Base-by-base conservation (phyloP, 2,329 filamentous ascomycete genomes). In the Leptographium radiaticola region DNA sequence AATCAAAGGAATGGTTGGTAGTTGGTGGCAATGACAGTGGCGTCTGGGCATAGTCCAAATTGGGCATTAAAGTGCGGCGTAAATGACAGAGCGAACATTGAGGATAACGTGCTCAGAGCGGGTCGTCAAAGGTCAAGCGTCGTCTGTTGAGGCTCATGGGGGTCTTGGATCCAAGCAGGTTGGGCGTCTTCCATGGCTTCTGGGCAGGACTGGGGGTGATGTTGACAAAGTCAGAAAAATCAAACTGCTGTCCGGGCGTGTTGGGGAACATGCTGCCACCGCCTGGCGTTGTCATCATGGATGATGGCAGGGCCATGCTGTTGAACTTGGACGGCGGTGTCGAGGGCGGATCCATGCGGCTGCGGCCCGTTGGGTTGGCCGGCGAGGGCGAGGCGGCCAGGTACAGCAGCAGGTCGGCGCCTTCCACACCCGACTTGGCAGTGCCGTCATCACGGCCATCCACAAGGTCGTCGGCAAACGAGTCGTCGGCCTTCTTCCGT, bases 151-250 rank as follows among this genome's bases (percentile, higher is more conserved):
- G 80, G 60, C 81, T 87, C 55, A 79, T 65, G 10, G 80, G 80
- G 45, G 79, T 82, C 62, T 74, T 75, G 18, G 70, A 65, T 2
- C 57, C 57, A 9, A 58, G 45, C 34, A 75, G 73, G 33, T 80
- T 75, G 12, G 89, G 89, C 0, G 89, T 95, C 66, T 86, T 88
- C 87, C 89, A 96, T 11, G 83, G 79, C 61, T 83, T 88, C 71
- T 96, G 93, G 31, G 89, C 93, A 20, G 93, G 93, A 64, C 89
- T 95, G 0, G 93, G 93, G 8, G 93, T 95, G 66, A 97, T 91
- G 70, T 97, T 96, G 65, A 97, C 85, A 69, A 95, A 98, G 66
- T 98, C 93, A 52, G 89, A 82, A 70, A 97, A 95, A 71, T 97
- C 94, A 68, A 97, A 94, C 49, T 68, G 71, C 64, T 90, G 86